These are phyloP conservation scores for Aechmea fasciata DNA, from an alignment of 176 grass and related monocot species.

Conservation along the genomic window DNA sequence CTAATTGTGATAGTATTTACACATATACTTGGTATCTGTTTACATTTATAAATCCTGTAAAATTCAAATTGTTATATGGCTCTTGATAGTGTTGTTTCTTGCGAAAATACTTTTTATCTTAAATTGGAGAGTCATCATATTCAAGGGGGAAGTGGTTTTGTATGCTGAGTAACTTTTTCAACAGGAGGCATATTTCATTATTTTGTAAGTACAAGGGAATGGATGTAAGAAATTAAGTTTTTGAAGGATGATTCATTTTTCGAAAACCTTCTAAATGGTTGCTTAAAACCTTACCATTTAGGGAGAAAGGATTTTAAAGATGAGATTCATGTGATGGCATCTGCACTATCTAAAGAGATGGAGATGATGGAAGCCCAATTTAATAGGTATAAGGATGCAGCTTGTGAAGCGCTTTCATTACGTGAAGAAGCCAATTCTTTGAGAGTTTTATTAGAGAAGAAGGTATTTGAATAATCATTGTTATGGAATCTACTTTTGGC, in stretches of 20 bases:
- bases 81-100: too few relatives aligned
- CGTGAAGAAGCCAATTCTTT: constrained; percentile 65
- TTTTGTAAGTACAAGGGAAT: too few relatives aligned
- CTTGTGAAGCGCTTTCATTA: constrained; percentile 58
- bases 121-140: too few relatives aligned
- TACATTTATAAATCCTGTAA: too few relatives aligned
- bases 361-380: constrained; percentile 90
- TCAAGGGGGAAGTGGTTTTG: too few relatives aligned
- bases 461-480: constrained; percentile 27
- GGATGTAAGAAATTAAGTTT: too few relatives aligned
- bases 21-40: too few relatives aligned
- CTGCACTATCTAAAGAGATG: constrained; percentile 83
- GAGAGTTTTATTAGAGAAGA: constrained; percentile 50
- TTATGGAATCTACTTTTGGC: neutral
- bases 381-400: constrained; percentile 70
- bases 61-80: too few relatives aligned
- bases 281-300: constrained; percentile 27
- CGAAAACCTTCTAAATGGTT: neutral
- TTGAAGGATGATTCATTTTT: neutral
- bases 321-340: constrained; percentile 89
- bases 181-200: too few relatives aligned
- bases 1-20: neutral
- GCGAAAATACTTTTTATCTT: too few relatives aligned
- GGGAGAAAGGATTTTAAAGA: constrained; percentile 92
- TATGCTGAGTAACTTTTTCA: too few relatives aligned